Percentiles rank a stretch among this genome's conserved stretches.
Conservation (phyloP, 495 filamentous ascomycete genomes). For the Aspergillus asperescens region DNA sequence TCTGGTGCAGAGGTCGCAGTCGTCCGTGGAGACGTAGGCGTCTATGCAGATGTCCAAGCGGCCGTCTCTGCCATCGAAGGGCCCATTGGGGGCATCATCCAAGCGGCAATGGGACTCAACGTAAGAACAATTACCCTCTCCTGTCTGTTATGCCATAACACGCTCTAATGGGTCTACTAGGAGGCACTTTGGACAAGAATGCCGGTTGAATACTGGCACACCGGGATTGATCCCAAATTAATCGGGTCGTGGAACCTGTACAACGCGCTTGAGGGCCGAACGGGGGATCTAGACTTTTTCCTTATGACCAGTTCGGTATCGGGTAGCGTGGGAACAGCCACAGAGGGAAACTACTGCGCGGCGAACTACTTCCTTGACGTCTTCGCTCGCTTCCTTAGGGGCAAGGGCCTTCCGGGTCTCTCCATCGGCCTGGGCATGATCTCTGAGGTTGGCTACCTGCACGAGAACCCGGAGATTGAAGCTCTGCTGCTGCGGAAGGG, state of each 20-base stretch:
- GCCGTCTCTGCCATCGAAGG: not conserved
- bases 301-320: conserved; percentile 36
- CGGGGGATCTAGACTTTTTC: conserved; percentile 44
- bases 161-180: too few species aligned
- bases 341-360: conserved; percentile 34
- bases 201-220: conserved; percentile 35
- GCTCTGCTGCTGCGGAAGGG: not conserved
- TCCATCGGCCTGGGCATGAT: conserved; percentile 30
- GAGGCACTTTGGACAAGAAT: conserved; percentile 34
- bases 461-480: conserved; percentile 15
- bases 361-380: conserved; percentile 34
- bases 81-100: conserved; percentile 25
- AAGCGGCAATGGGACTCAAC: conserved; percentile 36
- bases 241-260: conserved; percentile 52
- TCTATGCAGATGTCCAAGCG: conserved; percentile 2
- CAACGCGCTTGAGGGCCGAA: conserved; percentile 22
- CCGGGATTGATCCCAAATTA: conserved; percentile 37
- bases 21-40: conserved; percentile 15
- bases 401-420: conserved; percentile 24
- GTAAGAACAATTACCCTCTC: too few species aligned
- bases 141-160: too few species aligned
- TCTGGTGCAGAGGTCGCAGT: conserved; percentile 7
- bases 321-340: conserved; percentile 27
- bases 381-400: conserved; percentile 27
- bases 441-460: conserved; percentile 30